Evolutionary conservation across 2,329 filamentous ascomycete genomes (phyloP), one percentile per base, ranked within the genome.

Genomic region (Cladosporium sp.): DNA sequence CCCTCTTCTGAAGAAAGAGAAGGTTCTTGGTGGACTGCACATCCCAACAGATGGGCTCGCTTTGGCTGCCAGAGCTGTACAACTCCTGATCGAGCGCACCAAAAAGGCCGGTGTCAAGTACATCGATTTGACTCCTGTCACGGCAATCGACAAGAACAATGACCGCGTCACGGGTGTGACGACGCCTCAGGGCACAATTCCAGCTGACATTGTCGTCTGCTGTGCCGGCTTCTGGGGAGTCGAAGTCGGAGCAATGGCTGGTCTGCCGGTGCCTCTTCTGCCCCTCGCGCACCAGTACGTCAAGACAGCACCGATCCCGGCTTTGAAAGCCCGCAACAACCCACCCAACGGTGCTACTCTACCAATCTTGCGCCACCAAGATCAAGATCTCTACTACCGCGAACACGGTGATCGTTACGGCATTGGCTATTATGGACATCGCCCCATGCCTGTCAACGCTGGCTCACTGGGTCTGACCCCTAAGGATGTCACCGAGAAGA

Each of bases 201-300:
- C 80, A 0, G 84, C 84, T 0, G 84, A 87, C 57, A 81, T 86
- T 22, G 75, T 87, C 52, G 71, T 87, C 38, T 86, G 83, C 1
- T 87, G 84, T 61, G 84, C 83, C 6, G 84, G 84, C 0, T 85
- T 87, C 69, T 87, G 84, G 84, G 84, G 84, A 11, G 84, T 86
- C 7, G 84, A 87, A 66, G 74, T 87, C 6, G 84, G 84, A 20
- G 81, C 79, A 5, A 84, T 87, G 84, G 77, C 82, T 42, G 84
- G 78, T 4, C 65, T 86, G 12, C 72, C 79, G 1, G 78, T 87
- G 20, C 84, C 84, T 6, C 70, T 87, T 4, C 76, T 85, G 0
- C 84, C 84, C 3, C 76, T 87, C 59, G 84, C 79, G 0, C 84
- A 87, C 56, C 84, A 87, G 63, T 87, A 87, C 62, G 84, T 76